Evolutionary conservation across 169 alveolate genomes (phyloP).

Genomic region (Eimeria tenella): DNA sequence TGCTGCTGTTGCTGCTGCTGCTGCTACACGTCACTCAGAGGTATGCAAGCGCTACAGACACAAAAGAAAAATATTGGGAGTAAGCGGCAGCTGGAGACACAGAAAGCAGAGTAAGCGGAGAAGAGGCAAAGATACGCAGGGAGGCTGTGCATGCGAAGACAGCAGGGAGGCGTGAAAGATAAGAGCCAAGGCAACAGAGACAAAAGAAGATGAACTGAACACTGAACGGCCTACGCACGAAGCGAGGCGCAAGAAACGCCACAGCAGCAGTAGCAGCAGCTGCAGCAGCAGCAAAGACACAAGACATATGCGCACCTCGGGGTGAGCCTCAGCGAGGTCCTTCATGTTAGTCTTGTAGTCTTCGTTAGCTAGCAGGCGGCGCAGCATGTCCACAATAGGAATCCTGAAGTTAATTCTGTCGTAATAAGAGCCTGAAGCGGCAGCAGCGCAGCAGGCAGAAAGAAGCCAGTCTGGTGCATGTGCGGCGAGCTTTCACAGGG

Average conservation of each 20-base stretch:
- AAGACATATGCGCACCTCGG: conserved; percentile 41
- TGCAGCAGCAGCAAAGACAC: not conserved
- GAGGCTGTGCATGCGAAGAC: not conserved
- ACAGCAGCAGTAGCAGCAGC: not conserved
- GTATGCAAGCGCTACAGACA: not conserved
- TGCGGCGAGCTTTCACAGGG: not conserved
- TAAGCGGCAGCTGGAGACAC: not conserved
- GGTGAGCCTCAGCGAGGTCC: conserved; percentile 30
- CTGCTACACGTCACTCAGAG: no score
- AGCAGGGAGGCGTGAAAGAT: not conserved
- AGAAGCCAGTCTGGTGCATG: not conserved
- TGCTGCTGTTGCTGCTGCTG: no score
- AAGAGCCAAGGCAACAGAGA: conserved; percentile 7
- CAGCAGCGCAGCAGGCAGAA: not conserved
- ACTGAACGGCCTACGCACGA: not conserved
- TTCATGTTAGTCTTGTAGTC: conserved; percentile 34
- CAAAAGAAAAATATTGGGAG: not conserved
- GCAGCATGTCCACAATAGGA: conserved; percentile 66
- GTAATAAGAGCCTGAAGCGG: conserved; percentile 68
- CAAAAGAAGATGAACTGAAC: not conserved
- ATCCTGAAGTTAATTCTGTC: conserved; percentile 69
- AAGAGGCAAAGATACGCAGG: not conserved
- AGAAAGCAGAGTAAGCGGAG: not conserved
- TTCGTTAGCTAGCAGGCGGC: conserved; percentile 59
- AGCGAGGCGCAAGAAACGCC: not conserved